A percentile compares a stretch with the other conserved stretches of the same genome.
Evolutionary conservation across 2,329 filamentous ascomycete species (phyloP).

Genomic region (Aspergillus texensis): DNA sequence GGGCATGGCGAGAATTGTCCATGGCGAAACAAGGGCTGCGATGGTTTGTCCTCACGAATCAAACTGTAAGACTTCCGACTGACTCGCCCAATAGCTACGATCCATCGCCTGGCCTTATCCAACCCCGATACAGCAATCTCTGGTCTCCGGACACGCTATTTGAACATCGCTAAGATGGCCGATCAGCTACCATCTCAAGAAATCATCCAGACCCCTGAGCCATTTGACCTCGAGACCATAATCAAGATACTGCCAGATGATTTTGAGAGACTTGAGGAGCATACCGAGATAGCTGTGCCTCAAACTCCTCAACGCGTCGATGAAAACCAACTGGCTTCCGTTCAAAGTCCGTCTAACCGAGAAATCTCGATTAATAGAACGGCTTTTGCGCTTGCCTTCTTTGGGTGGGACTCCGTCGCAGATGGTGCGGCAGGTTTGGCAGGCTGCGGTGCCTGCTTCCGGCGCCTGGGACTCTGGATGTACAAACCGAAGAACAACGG

Average conservation of each 20-base stretch:
- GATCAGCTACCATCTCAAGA: constrained; percentile 39
- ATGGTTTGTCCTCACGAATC: constrained; percentile 57
- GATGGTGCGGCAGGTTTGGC: constrained; percentile 62
- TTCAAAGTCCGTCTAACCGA: constrained; percentile 15
- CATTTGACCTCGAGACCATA: constrained; percentile 34
- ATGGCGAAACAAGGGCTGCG: constrained; percentile 86
- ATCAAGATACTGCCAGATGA: constrained; percentile 34
- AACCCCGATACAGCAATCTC: constrained; percentile 63
- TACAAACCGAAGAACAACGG: constrained; percentile 74
- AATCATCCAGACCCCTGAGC: constrained; percentile 34
- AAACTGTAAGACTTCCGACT: constrained; percentile 18
- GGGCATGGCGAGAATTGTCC: constrained; percentile 81
- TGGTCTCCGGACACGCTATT: constrained; percentile 65
- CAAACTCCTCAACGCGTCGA: constrained; percentile 12
- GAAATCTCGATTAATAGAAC: constrained; percentile 54
- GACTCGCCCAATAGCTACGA: constrained; percentile 54
- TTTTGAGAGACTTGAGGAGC: constrained; percentile 19
- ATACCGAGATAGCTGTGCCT: constrained; percentile 20
- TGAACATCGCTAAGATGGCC: constrained; percentile 50
- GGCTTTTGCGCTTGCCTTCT: constrained; percentile 69
- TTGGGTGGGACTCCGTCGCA: constrained; percentile 69
- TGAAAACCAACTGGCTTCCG: constrained; percentile 7
- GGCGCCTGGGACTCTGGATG: constrained; percentile 90
- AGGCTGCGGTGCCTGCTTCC: constrained; percentile 82
- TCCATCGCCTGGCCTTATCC: constrained; percentile 67